Evolutionary conservation across 2,329 filamentous ascomycete species (phyloP), one percentile per base, ranked within the genome.

Genomic region (Aspergillus clavatus): DNA sequence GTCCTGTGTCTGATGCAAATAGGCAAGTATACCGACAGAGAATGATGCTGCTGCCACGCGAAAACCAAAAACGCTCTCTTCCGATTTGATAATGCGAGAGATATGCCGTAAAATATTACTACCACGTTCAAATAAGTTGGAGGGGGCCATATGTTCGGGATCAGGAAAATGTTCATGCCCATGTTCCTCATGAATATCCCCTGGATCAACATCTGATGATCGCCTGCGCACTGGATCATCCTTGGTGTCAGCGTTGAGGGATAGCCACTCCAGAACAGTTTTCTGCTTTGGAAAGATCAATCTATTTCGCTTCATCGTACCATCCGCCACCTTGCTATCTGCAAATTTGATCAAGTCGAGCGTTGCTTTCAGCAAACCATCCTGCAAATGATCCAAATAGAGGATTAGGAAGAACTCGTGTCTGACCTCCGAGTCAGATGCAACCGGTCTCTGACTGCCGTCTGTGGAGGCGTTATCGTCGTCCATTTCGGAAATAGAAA

Each of bases 31-130:
- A 0, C 78, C 84, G 14, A 89, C 71, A 2, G 78, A 82, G 71
- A 89, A 81, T 1, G 84, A 86, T 1, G 86, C 86, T 45, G 80
- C 81, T 0, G 83, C 83, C 24, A 79, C 82, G 6, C 86, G 77
- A 52, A 89, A 80, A 0, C 84, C 86, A 58, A 88, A 89, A 0
- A 73, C 60, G 0, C 84, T 86, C 53, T 85, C 78, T 10, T 75
- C 68, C 0, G 83, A 86, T 2, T 77, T 73, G 11, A 89, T 69
- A 42, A 86, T 76, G 16, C 69, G 68, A 0, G 81, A 75, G 5
- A 86, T 66, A 1, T 58, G 65, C 14, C 84, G 72, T 2, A 89
- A 45, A 0, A 64, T 57, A 50, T 84, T 76, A 2, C 84, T 84
- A 40, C 80, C 69, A 29, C 69, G 77, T 59, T 89, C 75, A 74